phyloP scores from a whole-genome alignment of 1,284 basidiomycete species.

The Pseudozyma tsukubaensis region DNA sequence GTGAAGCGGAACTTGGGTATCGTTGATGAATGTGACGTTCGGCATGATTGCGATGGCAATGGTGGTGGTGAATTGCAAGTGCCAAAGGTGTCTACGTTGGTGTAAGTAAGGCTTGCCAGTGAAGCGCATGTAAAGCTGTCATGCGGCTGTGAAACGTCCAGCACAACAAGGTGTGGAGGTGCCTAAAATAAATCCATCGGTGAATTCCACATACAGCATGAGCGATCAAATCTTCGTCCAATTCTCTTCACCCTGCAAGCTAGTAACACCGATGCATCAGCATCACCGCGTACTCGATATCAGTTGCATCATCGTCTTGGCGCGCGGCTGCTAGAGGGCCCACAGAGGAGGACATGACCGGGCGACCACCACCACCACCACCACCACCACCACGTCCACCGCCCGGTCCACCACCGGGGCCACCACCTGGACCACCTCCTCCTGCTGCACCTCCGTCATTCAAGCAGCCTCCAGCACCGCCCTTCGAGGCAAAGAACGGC shows the following conservation, averaged over 20 bases:
- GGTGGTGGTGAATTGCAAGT: background rate
- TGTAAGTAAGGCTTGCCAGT: background rate
- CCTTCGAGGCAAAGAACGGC: background rate
- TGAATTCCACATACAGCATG: background rate
- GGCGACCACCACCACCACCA: slow-evolving; percentile 31
- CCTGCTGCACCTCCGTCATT: slow-evolving; percentile 42
- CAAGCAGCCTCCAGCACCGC: background rate
- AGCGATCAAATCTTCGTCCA: too few species aligned
- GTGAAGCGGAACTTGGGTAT: slow-evolving; percentile 58
- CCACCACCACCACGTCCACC: slow-evolving; percentile 35
- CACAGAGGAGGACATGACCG: slow-evolving; percentile 19
- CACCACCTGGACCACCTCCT: slow-evolving; percentile 46
- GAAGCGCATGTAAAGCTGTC: background rate
- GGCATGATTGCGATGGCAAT: slow-evolving; percentile 37
- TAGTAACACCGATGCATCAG: too few species aligned
- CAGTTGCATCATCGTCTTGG: too few species aligned
- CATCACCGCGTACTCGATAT: too few species aligned
- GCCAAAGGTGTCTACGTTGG: background rate
- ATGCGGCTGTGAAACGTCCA: background rate
- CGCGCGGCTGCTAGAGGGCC: too few species aligned
- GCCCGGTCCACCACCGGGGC: slow-evolving; percentile 40
- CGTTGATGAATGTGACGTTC: slow-evolving; percentile 56
- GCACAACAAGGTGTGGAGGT: slow-evolving; percentile 1
- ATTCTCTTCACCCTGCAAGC: too few species aligned
- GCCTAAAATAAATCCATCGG: background rate